Evolutionary conservation across 2,329 filamentous ascomycete species (phyloP).

Genomic region (Pseudogymnoascus sp.): DNA sequence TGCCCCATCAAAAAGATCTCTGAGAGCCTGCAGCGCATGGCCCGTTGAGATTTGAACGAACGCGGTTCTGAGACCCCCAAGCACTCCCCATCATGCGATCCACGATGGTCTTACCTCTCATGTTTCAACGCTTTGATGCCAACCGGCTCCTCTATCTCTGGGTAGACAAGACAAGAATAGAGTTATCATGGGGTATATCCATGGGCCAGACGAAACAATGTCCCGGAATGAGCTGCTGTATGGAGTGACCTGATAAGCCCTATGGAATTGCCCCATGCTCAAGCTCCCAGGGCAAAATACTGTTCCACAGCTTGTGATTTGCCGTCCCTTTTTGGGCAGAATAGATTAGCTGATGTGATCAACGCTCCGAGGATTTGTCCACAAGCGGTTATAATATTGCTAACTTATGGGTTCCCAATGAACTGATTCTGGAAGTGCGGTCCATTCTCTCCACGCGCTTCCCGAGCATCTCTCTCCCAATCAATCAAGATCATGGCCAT

Average conservation of each 20-base stretch:
- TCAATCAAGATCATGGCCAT: neutral
- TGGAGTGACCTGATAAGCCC: neutral
- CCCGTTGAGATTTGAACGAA: slow-evolving; percentile 6
- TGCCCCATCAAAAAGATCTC: slow-evolving; percentile 1
- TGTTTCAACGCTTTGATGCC: slow-evolving; percentile 8
- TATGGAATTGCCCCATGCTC: slow-evolving; percentile 5
- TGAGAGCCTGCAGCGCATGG: neutral
- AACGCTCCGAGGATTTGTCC: neutral
- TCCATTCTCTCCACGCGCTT: neutral
- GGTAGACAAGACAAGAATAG: neutral
- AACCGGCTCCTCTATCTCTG: neutral
- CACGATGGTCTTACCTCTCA: slow-evolving; percentile 7
- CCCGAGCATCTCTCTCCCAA: neutral
- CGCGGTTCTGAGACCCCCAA: slow-evolving; percentile 1
- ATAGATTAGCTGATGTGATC: slow-evolving; percentile 6
- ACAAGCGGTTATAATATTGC: slow-evolving; percentile 8
- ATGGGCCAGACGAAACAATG: slow-evolving; percentile 7
- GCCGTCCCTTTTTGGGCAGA: neutral
- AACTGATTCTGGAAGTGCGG: neutral
- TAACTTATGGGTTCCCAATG: neutral
- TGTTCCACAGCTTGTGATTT: neutral
- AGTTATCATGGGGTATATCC: slow-evolving; percentile 4
- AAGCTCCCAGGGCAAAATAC: neutral
- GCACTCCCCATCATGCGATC: neutral
- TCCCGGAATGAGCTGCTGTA: slow-evolving; percentile 4